These are phyloP conservation scores for Eucalyptus curtisii DNA, from an alignment of 345 rosid genomes.

Conservation along the genomic window DNA sequence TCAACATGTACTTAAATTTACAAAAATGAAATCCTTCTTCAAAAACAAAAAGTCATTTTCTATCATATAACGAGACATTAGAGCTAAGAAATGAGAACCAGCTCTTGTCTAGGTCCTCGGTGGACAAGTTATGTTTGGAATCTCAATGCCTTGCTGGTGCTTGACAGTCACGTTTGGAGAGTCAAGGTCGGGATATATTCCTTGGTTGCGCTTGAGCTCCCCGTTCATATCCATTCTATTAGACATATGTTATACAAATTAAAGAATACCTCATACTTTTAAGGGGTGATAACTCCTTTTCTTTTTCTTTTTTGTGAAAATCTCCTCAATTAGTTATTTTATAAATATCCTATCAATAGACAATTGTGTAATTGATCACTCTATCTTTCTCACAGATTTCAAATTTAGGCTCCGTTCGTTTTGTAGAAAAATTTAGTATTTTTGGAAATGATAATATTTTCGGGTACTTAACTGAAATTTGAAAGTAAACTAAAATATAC, in stretches of 20 bases:
- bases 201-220: fast-evolving
- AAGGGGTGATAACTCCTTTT: neutral
- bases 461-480: fast-evolving
- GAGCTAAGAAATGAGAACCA: fast-evolving
- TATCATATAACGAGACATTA: neutral
- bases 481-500: fast-evolving
- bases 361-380: neutral
- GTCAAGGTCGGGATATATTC: fast-evolving
- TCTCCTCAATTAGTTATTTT: too few species aligned
- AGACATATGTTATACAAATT: neutral
- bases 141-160: neutral
- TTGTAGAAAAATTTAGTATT: fast-evolving
- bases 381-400: neutral
- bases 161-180: neutral
- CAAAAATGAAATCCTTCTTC: neutral
- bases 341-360: neutral
- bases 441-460: too few species aligned
- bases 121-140: neutral
- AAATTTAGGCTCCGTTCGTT: fast-evolving
- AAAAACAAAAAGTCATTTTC: fast-evolving
- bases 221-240: too few species aligned
- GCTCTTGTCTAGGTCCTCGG: too few species aligned
- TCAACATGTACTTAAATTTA: too few species aligned
- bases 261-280: neutral
- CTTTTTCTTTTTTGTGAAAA: fast-evolving